Evolutionary conservation across 257 asterid species (phyloP).

Genomic region (Vinca minor): DNA sequence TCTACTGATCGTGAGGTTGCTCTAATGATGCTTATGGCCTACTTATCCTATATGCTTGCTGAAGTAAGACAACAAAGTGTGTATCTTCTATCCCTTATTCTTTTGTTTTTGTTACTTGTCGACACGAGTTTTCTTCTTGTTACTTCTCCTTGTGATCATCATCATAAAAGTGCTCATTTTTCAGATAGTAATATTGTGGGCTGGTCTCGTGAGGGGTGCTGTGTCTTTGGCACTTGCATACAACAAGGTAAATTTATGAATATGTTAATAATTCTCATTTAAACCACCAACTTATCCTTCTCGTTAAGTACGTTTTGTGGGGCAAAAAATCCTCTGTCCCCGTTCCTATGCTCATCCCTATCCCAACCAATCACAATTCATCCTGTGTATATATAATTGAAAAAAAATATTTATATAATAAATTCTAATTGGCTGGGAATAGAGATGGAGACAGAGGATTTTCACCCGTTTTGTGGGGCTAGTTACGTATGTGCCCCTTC

Average conservation of each 20-base stretch:
- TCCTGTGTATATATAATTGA: no score
- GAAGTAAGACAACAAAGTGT: slow-evolving; percentile 40
- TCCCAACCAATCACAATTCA: no score
- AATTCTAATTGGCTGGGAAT: no score
- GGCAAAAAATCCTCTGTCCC: no score
- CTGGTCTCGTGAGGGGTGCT: slow-evolving; percentile 41
- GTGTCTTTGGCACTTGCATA: slow-evolving; percentile 43
- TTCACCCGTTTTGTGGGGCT: not conserved
- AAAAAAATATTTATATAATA: no score
- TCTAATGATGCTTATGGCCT: slow-evolving; percentile 45
- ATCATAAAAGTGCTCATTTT: slow-evolving; percentile 3
- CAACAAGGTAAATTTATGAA: slow-evolving; percentile 27
- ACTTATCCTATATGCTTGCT: slow-evolving; percentile 33
- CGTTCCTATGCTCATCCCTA: no score
- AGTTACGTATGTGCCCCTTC: no score
- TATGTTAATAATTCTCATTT: not conserved
- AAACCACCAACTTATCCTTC: no score
- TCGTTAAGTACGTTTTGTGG: no score
- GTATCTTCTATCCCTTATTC: slow-evolving; percentile 5
- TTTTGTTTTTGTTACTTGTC: not conserved
- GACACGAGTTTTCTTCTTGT: not conserved
- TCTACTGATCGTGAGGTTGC: slow-evolving; percentile 49
- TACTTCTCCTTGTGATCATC: slow-evolving; percentile 1
- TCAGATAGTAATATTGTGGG: slow-evolving; percentile 41
- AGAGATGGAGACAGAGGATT: not conserved